Conservation (phyloP, 306 rosid genomes). For the Prunus kanzakura region DNA sequence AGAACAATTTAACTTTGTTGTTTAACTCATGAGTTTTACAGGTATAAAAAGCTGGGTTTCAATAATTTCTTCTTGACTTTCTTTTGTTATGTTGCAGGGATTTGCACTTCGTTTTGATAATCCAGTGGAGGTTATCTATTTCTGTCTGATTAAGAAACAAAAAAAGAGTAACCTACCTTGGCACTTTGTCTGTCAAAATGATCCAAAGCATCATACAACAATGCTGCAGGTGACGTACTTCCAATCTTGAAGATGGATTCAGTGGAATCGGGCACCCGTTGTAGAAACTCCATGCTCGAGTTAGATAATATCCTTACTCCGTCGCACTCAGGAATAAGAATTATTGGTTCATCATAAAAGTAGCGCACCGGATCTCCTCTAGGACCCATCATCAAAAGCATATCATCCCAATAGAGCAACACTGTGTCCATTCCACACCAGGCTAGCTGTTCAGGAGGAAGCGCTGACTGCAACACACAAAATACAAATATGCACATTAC, state of each 20-base stretch:
- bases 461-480: constrained; percentile 63
- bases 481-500: constrained; percentile 20
- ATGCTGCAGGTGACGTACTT: constrained; percentile 95
- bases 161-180: constrained; percentile 51
- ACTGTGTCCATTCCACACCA: constrained; percentile 99
- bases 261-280: constrained; percentile 91
- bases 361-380: constrained; percentile 86
- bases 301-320: constrained; percentile 96
- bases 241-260: constrained; percentile 92
- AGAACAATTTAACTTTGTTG: background rate
- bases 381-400: constrained; percentile 97
- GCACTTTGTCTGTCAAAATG: constrained; percentile 98
- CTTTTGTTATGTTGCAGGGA: background rate
- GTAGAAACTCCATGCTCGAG: constrained; percentile 85
- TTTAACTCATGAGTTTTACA: background rate
- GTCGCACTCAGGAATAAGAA: constrained; percentile 90
- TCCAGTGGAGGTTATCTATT: background rate
- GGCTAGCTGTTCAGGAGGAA: constrained; percentile 84
- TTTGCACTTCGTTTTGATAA: background rate
- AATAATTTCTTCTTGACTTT: background rate
- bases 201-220: constrained; percentile 90
- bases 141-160: background rate
- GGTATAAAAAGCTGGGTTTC: background rate
- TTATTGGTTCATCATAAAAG: constrained; percentile 79
- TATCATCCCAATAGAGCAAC: constrained; percentile 93